Evolutionary conservation across 352 stramenopile species (phyloP), one percentile per base, ranked within the genome.

Genomic region (Globisporangium takayamanum): DNA sequence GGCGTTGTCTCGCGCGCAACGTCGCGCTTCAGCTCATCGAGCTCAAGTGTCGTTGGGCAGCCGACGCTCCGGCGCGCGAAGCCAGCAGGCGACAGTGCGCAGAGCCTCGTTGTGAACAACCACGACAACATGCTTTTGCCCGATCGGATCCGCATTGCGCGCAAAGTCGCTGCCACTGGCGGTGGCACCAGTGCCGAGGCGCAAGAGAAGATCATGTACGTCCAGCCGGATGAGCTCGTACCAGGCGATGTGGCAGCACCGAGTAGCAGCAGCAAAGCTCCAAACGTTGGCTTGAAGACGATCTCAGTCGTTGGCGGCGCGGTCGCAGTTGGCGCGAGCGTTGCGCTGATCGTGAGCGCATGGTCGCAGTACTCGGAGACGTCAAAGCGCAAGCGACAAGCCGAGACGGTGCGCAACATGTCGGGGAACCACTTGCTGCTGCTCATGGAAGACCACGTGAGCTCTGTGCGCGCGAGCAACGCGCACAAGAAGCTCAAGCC

Each of bases 291-390:
- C 4, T 49, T 92, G 36, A 68, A 71, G 60, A 84, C 79, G 5
- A 66, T 87, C 16, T 88, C 79, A 0, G 72, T 89, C 0, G 74
- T 94, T 0, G 85, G 85, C 54, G 85, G 85, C 30, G 85, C 85
- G 26, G 81, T 93, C 18, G 83, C 81, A 20, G 74, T 94, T 30
- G 83, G 83, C 22, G 85, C 84, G 49, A 87, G 83, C 36, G 76
- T 92, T 20, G 85, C 85, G 6, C 39, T 94, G 37, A 83, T 88
- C 37, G 79, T 93, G 25, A 86, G 73, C 60, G 85, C 83, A 3
- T 94, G 85, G 85, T 88, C 81, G 1, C 76, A 89, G 53, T 93
- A 90, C 67, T 89, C 79, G 4, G 83, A 92, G 11, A 83, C 62
- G 46, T 76, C 78, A 3, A 85, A 66, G 37, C 76, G 80, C 50